Conservation (phyloP, 768 basidiomycete species). For the Goffeauzyma gilvescens region DNA sequence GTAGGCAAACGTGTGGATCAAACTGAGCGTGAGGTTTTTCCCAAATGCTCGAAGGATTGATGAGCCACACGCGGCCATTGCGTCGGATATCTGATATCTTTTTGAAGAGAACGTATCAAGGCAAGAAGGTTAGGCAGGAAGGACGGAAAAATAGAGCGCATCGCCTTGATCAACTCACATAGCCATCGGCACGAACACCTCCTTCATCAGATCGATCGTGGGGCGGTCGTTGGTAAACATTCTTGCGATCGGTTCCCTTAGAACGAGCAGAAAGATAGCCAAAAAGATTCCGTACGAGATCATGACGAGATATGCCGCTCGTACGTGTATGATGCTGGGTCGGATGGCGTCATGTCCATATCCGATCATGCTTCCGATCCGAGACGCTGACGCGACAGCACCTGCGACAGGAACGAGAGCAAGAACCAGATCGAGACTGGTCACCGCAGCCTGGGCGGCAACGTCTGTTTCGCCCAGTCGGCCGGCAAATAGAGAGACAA, state of each 20-base stretch:
- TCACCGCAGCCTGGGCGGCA: slow-evolving; percentile 59
- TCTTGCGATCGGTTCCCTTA: background rate
- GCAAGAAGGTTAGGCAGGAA: slow-evolving; percentile 37
- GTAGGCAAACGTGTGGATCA: slow-evolving; percentile 53
- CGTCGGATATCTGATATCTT: background rate
- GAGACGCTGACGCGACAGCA: slow-evolving; percentile 51
- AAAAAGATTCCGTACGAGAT: background rate
- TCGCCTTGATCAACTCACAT: background rate
- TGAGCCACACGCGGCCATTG: slow-evolving; percentile 5
- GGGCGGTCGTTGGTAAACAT: background rate
- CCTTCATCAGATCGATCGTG: background rate
- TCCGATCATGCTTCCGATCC: slow-evolving; percentile 56
- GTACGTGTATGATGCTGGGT: background rate
- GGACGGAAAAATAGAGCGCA: slow-evolving; percentile 31
- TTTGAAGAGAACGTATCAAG: background rate
- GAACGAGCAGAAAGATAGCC: background rate
- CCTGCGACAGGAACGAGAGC: slow-evolving; percentile 61
- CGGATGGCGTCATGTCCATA: slow-evolving; percentile 34
- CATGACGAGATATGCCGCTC: background rate
- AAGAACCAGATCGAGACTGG: slow-evolving; percentile 53
- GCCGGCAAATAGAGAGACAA: slow-evolving; percentile 59
- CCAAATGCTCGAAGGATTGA: slow-evolving; percentile 20
- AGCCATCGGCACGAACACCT: background rate
- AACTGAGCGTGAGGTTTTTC: slow-evolving; percentile 51
- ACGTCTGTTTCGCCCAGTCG: slow-evolving; percentile 47